Evolutionary conservation across 768 basidiomycete genomes (phyloP).

Genomic region (Infundibulicybe gibba): DNA sequence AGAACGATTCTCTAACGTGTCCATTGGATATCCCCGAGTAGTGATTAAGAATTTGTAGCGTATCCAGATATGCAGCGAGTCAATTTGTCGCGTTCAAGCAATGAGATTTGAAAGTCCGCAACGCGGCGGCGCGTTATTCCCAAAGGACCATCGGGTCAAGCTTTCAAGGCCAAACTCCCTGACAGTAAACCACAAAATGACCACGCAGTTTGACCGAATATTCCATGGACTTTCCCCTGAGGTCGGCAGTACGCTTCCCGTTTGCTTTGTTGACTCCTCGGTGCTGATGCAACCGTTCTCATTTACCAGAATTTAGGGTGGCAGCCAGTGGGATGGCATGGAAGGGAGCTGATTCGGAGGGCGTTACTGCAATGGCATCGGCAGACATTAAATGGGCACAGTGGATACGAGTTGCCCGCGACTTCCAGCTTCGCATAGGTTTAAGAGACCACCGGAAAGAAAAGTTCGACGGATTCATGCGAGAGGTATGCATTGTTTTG

Average conservation of each 20-base stretch:
- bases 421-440: conserved; percentile 85
- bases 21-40: conserved; percentile 28
- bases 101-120: conserved; percentile 29
- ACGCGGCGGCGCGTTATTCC: conserved; percentile 36
- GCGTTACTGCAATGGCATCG: conserved; percentile 59
- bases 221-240: conserved; percentile 72
- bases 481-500: conserved; percentile 63
- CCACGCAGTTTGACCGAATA: conserved; percentile 84
- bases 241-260: conserved; percentile 69
- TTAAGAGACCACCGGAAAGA: conserved; percentile 74
- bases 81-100: background rate
- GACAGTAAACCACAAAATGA: conserved; percentile 35
- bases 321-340: conserved; percentile 91
- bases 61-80: conserved; percentile 1
- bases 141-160: background rate
- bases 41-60: conserved; percentile 4
- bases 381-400: conserved; percentile 84
- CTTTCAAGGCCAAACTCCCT: background rate
- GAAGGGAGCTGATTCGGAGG: conserved; percentile 74
- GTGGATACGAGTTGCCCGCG: conserved; percentile 90
- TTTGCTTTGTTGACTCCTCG: background rate
- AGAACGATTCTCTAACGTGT: conserved; percentile 61
- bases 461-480: conserved; percentile 90
- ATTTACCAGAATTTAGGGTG: conserved; percentile 74
- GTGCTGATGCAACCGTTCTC: background rate